These are phyloP conservation scores for Geotrichum carabidarum DNA, from an alignment of 1,139 yeast species.

Conservation along the genomic window DNA sequence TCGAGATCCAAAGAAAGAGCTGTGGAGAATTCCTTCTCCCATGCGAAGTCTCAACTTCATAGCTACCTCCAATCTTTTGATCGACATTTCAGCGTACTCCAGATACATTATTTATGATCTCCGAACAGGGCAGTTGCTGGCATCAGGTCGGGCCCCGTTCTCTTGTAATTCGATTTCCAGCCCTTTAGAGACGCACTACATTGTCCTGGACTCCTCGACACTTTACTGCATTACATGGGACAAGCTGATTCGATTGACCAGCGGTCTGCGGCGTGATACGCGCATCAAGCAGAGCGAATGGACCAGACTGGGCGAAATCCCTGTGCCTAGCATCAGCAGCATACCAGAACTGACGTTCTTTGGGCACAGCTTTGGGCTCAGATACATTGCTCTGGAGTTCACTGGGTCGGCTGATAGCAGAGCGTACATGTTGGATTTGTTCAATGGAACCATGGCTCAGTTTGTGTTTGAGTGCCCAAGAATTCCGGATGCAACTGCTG, in stretches of 20 bases:
- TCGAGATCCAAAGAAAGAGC: conserved; percentile 1
- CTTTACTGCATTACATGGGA: conserved; percentile 8
- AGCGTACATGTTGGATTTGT: conserved; percentile 5
- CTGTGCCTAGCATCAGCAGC: neutral
- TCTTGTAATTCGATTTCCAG: neutral
- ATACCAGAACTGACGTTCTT: conserved; percentile 2
- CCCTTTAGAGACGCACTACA: conserved; percentile 4
- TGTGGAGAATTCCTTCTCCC: conserved; percentile 7
- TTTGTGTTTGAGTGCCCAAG: neutral
- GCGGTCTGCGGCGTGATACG: no score
- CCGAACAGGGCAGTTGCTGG: neutral
- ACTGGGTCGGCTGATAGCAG: neutral
- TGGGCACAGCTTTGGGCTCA: conserved; percentile 6
- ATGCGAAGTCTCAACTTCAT: neutral
- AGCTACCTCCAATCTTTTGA: neutral
- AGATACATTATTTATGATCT: conserved; percentile 1
- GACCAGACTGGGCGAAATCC: neutral
- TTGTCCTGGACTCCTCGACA: neutral
- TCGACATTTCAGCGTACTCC: neutral
- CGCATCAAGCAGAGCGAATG: neutral
- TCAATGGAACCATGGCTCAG: neutral
- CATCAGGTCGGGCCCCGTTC: conserved; percentile 5
- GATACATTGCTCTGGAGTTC: conserved; percentile 8
- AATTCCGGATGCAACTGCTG: neutral
- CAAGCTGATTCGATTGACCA: neutral